A percentile compares a stretch with the other conserved stretches of the same genome.
Evolutionary conservation across 495 filamentous ascomycete species (phyloP).

Genomic region (Penicillium ochrochloron): DNA sequence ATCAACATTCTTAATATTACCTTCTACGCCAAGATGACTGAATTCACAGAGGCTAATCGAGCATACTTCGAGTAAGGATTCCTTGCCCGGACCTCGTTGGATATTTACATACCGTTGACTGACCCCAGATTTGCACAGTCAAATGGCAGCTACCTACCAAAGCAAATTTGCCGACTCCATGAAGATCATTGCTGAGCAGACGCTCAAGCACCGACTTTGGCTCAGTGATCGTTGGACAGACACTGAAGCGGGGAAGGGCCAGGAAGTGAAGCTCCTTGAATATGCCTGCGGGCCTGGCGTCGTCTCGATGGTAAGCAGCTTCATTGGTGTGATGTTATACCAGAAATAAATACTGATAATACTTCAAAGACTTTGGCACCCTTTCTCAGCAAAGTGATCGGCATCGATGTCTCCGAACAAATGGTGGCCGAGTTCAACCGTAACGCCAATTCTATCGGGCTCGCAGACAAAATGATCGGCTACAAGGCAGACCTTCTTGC

Average conservation of each 20-base stretch:
- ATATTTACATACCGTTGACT: too few relatives aligned
- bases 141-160: conserved; percentile 51
- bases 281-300: conserved; percentile 77
- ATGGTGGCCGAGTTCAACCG: conserved; percentile 67
- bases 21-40: conserved; percentile 34
- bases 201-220: conserved; percentile 59
- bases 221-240: conserved; percentile 63
- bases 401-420: conserved; percentile 69
- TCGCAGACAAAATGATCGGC: conserved; percentile 59
- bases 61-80: conserved; percentile 56
- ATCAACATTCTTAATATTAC: not conserved
- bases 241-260: conserved; percentile 40
- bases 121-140: conserved; percentile 29
- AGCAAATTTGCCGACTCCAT: conserved; percentile 43
- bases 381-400: conserved; percentile 62
- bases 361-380: conserved; percentile 56
- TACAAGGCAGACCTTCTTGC: conserved; percentile 61
- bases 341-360: not conserved
- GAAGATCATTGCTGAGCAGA: conserved; percentile 40
- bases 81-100: not conserved
- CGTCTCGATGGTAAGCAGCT: conserved; percentile 55
- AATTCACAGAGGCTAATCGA: conserved; percentile 57
- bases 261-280: conserved; percentile 65
- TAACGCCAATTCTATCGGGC: conserved; percentile 40
- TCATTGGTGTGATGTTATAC: not conserved